Evolutionary conservation across 768 basidiomycete genomes (phyloP), one percentile per base, ranked within the genome.

Genomic region (Russula abietina): DNA sequence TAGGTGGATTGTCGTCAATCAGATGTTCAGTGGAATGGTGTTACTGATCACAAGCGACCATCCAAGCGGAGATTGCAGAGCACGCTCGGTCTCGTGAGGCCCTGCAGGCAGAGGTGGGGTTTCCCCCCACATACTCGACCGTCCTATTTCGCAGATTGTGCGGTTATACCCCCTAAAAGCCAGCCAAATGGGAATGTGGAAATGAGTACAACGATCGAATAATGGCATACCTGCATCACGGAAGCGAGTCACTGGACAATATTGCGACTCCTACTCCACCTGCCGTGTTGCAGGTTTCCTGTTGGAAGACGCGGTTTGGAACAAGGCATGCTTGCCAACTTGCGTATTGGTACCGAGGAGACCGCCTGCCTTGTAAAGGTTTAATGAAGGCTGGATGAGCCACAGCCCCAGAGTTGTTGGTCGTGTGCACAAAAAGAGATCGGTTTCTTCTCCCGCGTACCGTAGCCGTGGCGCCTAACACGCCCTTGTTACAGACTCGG

Each of bases 401-500:
- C 57, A 41, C 52, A 46, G 22, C 10, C 16, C 57, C 33, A 32
- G 62, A 59, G 45, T 59, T 39, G 50, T 55, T 57, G 57, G 57
- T 63, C 57, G 57, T 59, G 57, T 63, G 57, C 52, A 54, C 28
- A 30, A 41, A 63, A 63, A 63, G 12, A 28, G 45, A 59, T 54
- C 57, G 46, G 45, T 49, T 48, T 30, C 36, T 55, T 30, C 60
- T 32, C 43, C 30, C 52, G n/a, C 59, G 16, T 45, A n/a, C 53
- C 32, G 33, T 24, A 33, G 32, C 51, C n/a, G 55, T 17, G 52
- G 22, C 36, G 33, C 52, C 33, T 26, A 32, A 33, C 8, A 24
- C 2, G 33, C 3, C 52, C 38, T 33, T n/a, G 17, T 30, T 16
- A 30, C 49, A 17, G 14, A 19, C 22, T 14, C 30, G 16, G 30